A percentile compares a stretch with the other conserved stretches of the same genome.
These are phyloP conservation scores for Prunus mongolica DNA, from an alignment of 306 rosid species.

Conservation along the genomic window DNA sequence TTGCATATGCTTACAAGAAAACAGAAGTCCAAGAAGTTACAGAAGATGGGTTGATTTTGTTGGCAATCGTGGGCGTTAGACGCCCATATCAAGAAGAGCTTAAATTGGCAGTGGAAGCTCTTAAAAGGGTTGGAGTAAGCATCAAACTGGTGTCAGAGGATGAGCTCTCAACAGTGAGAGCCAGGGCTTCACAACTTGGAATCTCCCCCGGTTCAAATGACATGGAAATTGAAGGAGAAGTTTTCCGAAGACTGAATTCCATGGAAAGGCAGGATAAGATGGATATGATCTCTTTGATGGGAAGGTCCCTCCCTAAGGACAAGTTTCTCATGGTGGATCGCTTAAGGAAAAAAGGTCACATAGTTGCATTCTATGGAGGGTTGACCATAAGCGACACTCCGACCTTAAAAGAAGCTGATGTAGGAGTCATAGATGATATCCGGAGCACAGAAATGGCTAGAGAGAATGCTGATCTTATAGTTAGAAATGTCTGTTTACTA, in stretches of 20 bases:
- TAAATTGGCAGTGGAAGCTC: conserved; percentile 23
- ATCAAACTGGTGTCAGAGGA: conserved; percentile 56
- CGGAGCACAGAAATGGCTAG: conserved; percentile 19
- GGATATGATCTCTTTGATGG: conserved; percentile 35
- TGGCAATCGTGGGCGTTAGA: conserved; percentile 49
- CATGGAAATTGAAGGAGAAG: conserved; percentile 24
- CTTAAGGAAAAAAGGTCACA: conserved; percentile 30
- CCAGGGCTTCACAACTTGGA: conserved; percentile 43
- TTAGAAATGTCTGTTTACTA: conserved; percentile 23
- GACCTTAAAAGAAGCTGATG: conserved; percentile 45
- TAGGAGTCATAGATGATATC: conserved; percentile 28
- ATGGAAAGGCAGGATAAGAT: conserved; percentile 12
- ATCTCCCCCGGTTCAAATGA: conserved; percentile 4
- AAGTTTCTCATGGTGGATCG: conserved; percentile 36
- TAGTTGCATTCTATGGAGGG: conserved; percentile 54
- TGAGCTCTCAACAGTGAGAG: conserved; percentile 26
- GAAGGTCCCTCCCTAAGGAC: conserved; percentile 36
- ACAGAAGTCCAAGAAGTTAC: conserved; percentile 21
- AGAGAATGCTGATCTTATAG: conserved; percentile 25
- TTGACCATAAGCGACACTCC: conserved; percentile 20
- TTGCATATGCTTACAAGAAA: conserved; percentile 54
- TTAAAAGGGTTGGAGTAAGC: conserved; percentile 19
- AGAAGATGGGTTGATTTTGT: conserved; percentile 42
- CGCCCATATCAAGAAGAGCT: conserved; percentile 15
- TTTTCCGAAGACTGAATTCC: conserved; percentile 17